Conservation (phyloP, 768 basidiomycete genomes). For the Lactarius psammicola region DNA sequence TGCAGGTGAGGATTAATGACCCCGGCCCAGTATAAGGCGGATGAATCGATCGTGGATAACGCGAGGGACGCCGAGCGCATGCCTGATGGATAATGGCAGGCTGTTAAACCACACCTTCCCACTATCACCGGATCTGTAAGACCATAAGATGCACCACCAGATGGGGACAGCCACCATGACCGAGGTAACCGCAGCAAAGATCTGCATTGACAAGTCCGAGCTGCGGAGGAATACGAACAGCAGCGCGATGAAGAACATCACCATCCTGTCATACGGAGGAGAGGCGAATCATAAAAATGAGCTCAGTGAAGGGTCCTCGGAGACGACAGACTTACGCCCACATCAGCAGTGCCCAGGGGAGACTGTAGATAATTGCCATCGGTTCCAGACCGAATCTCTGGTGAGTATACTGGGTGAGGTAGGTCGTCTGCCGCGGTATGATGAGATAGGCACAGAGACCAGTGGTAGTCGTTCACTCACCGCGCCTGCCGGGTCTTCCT, state of each 20-base stretch:
- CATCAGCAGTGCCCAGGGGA: conserved; percentile 56
- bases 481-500: conserved; percentile 32
- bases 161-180: neutral
- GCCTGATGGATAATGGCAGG: neutral
- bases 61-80: no score
- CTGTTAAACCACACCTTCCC: neutral
- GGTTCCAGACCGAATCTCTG: neutral
- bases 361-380: conserved; percentile 50
- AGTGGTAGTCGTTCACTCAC: neutral
- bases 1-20: neutral
- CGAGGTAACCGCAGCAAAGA: neutral
- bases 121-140: neutral
- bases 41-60: neutral
- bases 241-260: conserved; percentile 16
- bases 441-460: neutral
- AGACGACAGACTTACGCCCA: conserved; percentile 48
- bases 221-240: conserved; percentile 9
- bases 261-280: conserved; percentile 8
- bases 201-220: conserved; percentile 9
- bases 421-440: conserved; percentile 25
- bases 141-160: neutral
- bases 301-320: neutral
- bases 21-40: neutral
- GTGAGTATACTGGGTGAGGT: conserved; percentile 19
- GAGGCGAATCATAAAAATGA: neutral